Evolutionary conservation across 176 grass and related monocot genomes (phyloP), one percentile per base, ranked within the genome.

Genomic region (Carex kokanica): DNA sequence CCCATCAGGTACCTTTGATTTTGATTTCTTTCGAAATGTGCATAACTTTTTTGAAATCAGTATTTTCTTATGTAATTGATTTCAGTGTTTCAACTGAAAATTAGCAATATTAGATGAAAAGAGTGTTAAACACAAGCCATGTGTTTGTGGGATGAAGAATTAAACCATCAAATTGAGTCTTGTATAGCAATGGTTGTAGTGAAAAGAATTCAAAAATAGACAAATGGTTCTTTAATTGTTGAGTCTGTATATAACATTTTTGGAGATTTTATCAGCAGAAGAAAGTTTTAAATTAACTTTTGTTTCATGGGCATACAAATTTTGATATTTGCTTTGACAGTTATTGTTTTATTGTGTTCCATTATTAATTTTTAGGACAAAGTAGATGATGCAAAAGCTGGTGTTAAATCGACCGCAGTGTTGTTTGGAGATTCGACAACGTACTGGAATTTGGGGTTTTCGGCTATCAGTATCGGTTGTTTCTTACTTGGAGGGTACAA

Each of bases 321-420:
- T 71, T 36, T 20, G 38, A 7, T 43, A 21, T 47, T 47, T 18
- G 1, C 17, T 11, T 71, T 38, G 1, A 47, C 0, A 72, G 8
- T 72, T 9, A 34, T 47, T 38, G 27, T 36, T 23, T 72, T 73
- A 49, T 24, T 73, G 69, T 73, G 3, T 73, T 43, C 8, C 11
- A 2, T 49, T n/a, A 36, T 45, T 47, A 13, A 49, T 9, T 73
- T 73, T 60, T 74, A 90, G 88, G 88, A 90, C 63, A 90, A 87
- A 74, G 81, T 83, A 43, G 88, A 90, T 81, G 88, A 90, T 57
- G 36, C 72, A 16, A 90, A 81, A 84, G 84, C 79, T 0, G 88
- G 88, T 41, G 88, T 90, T 21, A 90, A 90, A 81, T 90, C 88
- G 0, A 87, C 88, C 11, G 85, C 88, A 29, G 77, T 90, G 74